phyloP scores from a whole-genome alignment of 75 land plant species.

The Picea glauca region DNA sequence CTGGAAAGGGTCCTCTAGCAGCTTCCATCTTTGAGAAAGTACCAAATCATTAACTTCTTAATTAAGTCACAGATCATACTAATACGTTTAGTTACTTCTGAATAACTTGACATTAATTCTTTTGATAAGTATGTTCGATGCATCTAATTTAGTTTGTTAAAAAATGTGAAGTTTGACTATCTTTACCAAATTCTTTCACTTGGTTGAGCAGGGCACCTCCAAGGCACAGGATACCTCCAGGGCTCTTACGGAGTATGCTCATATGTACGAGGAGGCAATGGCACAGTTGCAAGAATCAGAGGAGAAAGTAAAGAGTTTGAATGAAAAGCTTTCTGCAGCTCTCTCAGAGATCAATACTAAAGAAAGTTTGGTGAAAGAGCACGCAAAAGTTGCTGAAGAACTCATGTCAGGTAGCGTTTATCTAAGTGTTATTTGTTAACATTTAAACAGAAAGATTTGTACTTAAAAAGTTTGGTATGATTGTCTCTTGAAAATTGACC shows the following conservation, averaged over 20 bases:
- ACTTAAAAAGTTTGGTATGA: not conserved
- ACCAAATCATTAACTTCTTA: conserved; percentile 4
- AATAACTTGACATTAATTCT: not conserved
- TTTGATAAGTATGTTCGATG: not conserved
- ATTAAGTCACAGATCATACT: not conserved
- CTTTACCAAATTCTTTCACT: not conserved
- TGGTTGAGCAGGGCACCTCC: conserved; percentile 15
- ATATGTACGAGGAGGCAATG: conserved; percentile 19
- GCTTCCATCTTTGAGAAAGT: not conserved
- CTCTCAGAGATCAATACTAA: conserved; percentile 40
- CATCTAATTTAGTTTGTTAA: not conserved
- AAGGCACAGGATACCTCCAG: conserved; percentile 1
- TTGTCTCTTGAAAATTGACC: not conserved
- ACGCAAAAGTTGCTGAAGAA: conserved; percentile 71
- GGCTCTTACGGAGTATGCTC: conserved; percentile 19
- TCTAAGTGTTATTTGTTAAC: not conserved
- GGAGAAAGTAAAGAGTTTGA: conserved; percentile 36
- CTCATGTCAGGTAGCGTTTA: conserved; percentile 49
- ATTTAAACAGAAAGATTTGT: not conserved
- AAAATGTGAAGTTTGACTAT: not conserved
- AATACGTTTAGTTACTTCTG: not conserved
- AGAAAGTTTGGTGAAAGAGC: conserved; percentile 58
- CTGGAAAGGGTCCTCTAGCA: too few species aligned
- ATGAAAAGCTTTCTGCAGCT: conserved; percentile 44
- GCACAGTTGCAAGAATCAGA: conserved; percentile 26